Base-by-base conservation (phyloP, 208 protist genomes). In the Acanthamoeba sp. region DNA sequence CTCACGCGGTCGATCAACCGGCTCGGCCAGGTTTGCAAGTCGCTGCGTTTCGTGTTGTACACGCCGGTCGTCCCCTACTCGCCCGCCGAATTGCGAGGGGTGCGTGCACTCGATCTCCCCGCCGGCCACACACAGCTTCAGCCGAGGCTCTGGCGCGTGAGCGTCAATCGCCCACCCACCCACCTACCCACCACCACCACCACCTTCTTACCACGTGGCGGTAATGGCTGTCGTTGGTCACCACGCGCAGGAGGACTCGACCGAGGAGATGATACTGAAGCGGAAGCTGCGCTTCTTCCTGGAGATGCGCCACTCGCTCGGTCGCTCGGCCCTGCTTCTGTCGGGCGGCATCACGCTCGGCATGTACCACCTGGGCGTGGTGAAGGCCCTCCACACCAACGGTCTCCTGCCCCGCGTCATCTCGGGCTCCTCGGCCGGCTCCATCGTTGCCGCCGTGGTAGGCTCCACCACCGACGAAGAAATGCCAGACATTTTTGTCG, bases 281-380 rank as follows among this genome's bases (percentile, higher is more conserved):
- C 36, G 71, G 24, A 94, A 91, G 62, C 36, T 94, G 69, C 94
- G 80, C 34, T 96, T 97, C 45, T 94, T 97, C 34, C 48, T 78
- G 22, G 95, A 96, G 55, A 96, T 88, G 27, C 94, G 96, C 16
- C 95, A 95, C 32, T 40, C 95, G 22, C 96, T 93, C 55, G 96
- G 96, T 0, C 85, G 96, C 34, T 95, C 95, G 10, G 96, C 96
- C 6, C 89, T 97, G 34, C 50, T 96, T 5, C 48, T 97, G 48
- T 94, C 73, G 16, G 96, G 96, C 36, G 96, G 96, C 40, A 95
- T 78, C 24, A 80, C 93, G 5, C 80, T 97, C 10, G 93, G 94
- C 66, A 88, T 95, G 40, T 96, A 96, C n/a, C 96, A 97, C 69
- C 7, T 95, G 24, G 96, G 96, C 45, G 95, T 97, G 12, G 7